These are phyloP conservation scores for Cyclaneusma minus DNA, from an alignment of 2,329 filamentous ascomycete genomes.

Conservation along the genomic window DNA sequence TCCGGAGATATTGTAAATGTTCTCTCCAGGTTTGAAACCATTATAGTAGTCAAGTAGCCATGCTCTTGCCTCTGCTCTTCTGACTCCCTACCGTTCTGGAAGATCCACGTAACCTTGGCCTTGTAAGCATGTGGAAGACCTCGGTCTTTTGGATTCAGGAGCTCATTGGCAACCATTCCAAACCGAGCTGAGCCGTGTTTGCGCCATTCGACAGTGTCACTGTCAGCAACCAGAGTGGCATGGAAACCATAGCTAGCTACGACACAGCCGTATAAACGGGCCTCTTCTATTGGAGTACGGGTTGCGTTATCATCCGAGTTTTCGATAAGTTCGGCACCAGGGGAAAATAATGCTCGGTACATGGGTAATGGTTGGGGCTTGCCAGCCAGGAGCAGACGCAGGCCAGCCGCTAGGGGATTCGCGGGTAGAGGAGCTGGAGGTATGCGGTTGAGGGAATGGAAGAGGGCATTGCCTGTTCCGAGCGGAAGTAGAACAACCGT, in stretches of 20 bases:
- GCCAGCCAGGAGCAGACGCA: constrained; percentile 46
- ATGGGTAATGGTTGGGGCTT: constrained; percentile 37
- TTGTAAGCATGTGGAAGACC: constrained; percentile 37
- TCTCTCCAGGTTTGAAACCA: constrained; percentile 71
- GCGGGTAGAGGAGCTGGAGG: constrained; percentile 10
- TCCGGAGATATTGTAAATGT: constrained; percentile 69
- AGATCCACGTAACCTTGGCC: constrained; percentile 27
- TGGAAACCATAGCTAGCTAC: constrained; percentile 87
- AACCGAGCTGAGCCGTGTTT: constrained; percentile 66
- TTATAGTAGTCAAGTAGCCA: constrained; percentile 59
- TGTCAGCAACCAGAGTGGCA: constrained; percentile 76
- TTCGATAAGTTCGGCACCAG: constrained; percentile 30
- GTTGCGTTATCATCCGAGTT: constrained; percentile 14
- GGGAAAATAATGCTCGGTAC: constrained; percentile 46
- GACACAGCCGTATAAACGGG: constrained; percentile 64
- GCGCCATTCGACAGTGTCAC: constrained; percentile 70
- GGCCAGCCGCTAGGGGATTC: constrained; percentile 28
- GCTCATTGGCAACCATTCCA: constrained; percentile 65
- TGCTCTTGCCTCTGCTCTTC: constrained; percentile 32
- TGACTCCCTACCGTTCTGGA: constrained; percentile 12
- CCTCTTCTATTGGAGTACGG: constrained; percentile 9
- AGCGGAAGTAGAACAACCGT: constrained; percentile 40
- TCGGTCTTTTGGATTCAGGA: constrained; percentile 38
- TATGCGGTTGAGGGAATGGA: constrained; percentile 43
- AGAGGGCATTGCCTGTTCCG: constrained; percentile 50